These are phyloP conservation scores for Ophiostoma sp. DNA, from an alignment of 2,329 filamentous ascomycete genomes.

Conservation along the genomic window DNA sequence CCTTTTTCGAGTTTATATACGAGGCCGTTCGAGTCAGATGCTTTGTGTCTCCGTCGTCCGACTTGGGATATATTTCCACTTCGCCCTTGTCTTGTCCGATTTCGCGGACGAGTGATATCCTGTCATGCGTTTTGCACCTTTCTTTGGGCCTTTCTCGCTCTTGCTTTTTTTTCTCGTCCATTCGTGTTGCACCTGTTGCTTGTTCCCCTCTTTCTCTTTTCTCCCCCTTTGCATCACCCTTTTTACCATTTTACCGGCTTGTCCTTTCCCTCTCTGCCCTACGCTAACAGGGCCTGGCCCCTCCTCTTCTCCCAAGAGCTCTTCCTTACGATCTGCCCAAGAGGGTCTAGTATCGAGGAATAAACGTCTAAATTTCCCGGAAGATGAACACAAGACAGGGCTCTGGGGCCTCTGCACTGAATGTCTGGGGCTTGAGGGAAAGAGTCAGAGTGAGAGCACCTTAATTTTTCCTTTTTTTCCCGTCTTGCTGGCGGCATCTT, in stretches of 20 bases:
- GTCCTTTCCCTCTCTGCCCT: background rate
- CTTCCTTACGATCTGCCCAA: background rate
- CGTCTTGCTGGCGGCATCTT: background rate
- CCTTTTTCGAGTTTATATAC: background rate
- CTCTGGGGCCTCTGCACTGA: background rate
- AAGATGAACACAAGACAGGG: background rate
- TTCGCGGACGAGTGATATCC: background rate
- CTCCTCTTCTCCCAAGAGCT: background rate
- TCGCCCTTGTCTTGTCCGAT: background rate
- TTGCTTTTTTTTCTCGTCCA: background rate
- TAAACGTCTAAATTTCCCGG: background rate
- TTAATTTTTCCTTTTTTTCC: background rate
- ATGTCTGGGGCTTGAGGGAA: too few species aligned
- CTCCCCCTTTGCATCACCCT: background rate
- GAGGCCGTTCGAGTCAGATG: background rate
- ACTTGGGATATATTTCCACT: background rate
- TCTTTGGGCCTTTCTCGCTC: background rate
- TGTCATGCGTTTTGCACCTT: background rate
- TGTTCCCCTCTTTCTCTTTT: background rate
- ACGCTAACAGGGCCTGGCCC: background rate
- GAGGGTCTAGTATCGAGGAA: constrained; percentile 6
- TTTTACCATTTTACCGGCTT: background rate
- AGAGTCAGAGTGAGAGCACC: background rate
- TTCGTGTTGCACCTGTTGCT: background rate
- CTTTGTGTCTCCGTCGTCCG: background rate